phyloP scores from a whole-genome alignment of 345 rosid species.

The Cardamine chenopodiifolia region DNA sequence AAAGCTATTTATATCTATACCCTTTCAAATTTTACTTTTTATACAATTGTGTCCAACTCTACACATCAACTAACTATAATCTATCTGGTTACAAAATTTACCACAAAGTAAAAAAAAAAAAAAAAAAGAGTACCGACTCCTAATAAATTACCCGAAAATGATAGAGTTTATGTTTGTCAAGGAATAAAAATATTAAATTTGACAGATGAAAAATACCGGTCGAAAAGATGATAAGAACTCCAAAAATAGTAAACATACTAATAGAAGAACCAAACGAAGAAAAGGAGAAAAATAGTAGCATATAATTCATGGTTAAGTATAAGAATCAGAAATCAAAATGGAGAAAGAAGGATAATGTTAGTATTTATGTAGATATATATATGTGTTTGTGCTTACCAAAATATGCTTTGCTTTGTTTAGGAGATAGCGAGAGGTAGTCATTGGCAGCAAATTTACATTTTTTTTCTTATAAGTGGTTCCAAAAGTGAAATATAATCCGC shows the following conservation, averaged over 20 bases:
- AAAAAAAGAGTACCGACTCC: too few species aligned
- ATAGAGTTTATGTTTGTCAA: background rate
- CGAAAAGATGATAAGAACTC: background rate
- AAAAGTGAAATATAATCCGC: background rate
- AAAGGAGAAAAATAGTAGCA: conserved; percentile 12
- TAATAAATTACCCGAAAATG: too few species aligned
- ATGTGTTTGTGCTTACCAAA: conserved; percentile 5
- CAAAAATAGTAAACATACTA: background rate
- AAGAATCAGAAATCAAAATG: background rate
- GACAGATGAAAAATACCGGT: conserved; percentile 31
- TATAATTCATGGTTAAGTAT: conserved; percentile 34
- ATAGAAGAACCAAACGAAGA: conserved; percentile 5
- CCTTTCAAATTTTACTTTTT: too few species aligned
- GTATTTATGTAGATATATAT: background rate
- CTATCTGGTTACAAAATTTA: background rate
- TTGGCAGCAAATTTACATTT: background rate
- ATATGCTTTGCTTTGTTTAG: conserved; percentile 69
- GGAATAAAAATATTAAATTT: background rate
- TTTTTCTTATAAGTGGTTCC: background rate
- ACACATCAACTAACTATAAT: too few species aligned
- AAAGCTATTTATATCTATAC: background rate
- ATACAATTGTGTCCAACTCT: too few species aligned
- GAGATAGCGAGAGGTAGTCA: conserved; percentile 15
- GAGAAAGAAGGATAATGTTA: conserved; percentile 3
- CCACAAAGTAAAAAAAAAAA: background rate